Conservation (phyloP, 2,329 filamentous ascomycete genomes). For the Ophiostoma australiae region DNA sequence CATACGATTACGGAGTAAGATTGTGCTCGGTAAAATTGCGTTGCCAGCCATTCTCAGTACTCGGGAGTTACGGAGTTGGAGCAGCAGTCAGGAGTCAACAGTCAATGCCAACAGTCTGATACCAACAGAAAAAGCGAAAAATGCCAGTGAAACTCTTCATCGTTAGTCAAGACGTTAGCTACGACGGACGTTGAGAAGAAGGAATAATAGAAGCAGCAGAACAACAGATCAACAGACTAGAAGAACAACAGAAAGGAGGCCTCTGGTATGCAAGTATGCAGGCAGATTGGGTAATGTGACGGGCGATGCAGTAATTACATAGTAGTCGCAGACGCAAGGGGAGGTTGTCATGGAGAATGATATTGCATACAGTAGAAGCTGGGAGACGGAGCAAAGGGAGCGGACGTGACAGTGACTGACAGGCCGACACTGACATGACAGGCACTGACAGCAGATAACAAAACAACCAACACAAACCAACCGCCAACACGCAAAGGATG, state of each 20-base stretch:
- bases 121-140: too few relatives aligned
- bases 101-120: too few relatives aligned
- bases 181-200: too few relatives aligned
- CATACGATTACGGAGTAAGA: too few relatives aligned
- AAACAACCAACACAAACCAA: not conserved
- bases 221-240: not conserved
- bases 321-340: not conserved
- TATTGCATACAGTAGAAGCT: not conserved
- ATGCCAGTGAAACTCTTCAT: too few relatives aligned
- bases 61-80: too few relatives aligned
- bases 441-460: not conserved
- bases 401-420: not conserved
- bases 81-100: too few relatives aligned
- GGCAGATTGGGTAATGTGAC: not conserved
- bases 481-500: not conserved
- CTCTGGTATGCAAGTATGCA: not conserved
- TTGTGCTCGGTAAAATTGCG: too few relatives aligned
- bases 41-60: too few relatives aligned
- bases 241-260: not conserved
- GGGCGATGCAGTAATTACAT: too few relatives aligned
- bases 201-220: not conserved
- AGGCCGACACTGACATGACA: not conserved
- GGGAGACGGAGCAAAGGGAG: not conserved
- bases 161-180: too few relatives aligned
- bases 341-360: not conserved